Base-by-base conservation (phyloP, 192 early-diverging fungal species). In the Mortierella claussenii region DNA sequence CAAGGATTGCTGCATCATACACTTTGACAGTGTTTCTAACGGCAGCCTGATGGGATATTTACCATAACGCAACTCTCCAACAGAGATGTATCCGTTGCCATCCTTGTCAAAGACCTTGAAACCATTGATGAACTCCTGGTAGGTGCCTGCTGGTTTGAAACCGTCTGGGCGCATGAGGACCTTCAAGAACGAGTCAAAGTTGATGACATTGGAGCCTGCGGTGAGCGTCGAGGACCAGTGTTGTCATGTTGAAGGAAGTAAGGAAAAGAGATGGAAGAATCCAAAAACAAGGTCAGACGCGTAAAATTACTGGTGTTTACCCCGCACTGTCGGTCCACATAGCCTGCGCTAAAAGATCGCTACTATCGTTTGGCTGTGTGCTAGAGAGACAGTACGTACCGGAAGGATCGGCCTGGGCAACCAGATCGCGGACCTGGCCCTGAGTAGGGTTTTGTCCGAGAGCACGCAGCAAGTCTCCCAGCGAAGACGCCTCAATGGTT, bases 41-140 rank as follows among this genome's bases (percentile, higher is more conserved):
- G n/a, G n/a, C n/a, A n/a, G n/a, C n/a, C n/a, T n/a, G n/a, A n/a
- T n/a, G n/a, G n/a, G n/a, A n/a, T 13, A 68, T 59, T 63, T 69
- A 89, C 87, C 87, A 82, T 92, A 93, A 44, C 91, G 90, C 20
- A 94, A 83, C 74, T 94, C 93, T 48, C 87, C 89, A 18, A 83
- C 87, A 40, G 90, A 83, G 53, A 94, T 94, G 55, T 83, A 92
- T 12, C 92, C 92, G 60, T 86, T 86, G 62, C 86, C 82, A 26
- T 94, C 89, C 81, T 91, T 92, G 82, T 94, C 93, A 86, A 94
- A 93, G 27, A 94, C 92, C 78, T 93, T 90, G 87, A 94, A 94
- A 2, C 91, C 93, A 54, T 93, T 89, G 46, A 91, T 86, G 66
- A 93, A 92, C 79, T 93, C 93, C 55, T 93, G 84, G 54, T 87